Conservation (phyloP, 768 basidiomycete genomes). For the Suillus subalutaceus region DNA sequence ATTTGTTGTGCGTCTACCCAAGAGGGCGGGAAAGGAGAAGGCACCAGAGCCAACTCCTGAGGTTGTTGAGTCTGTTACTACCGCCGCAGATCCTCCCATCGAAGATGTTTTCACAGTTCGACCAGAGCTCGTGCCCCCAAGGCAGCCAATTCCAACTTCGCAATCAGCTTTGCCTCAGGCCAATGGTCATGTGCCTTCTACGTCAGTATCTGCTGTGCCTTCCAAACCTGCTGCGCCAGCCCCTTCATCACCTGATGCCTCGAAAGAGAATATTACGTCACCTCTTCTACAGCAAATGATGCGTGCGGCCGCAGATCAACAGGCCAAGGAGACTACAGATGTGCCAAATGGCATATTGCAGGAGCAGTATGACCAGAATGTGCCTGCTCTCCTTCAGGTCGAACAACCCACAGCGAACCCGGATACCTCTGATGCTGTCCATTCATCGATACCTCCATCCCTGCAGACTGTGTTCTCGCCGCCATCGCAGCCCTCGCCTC, state of each 20-base stretch:
- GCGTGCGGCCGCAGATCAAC: conserved; percentile 13
- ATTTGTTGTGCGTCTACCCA: conserved; percentile 61
- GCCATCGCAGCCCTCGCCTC: conserved; percentile 50
- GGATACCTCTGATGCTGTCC: conserved; percentile 32
- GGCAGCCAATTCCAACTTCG: conserved; percentile 23
- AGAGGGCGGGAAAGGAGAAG: conserved; percentile 40
- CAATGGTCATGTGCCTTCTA: conserved; percentile 1
- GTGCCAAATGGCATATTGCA: conserved; percentile 25
- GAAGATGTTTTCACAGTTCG: conserved; percentile 65
- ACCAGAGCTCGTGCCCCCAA: conserved; percentile 44
- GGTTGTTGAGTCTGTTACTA: conserved; percentile 26
- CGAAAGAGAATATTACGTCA: conserved; percentile 13
- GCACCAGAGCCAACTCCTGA: conserved; percentile 20
- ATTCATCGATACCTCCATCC: conserved; percentile 43
- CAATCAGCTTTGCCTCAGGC: conserved; percentile 33
- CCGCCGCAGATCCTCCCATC: conserved; percentile 41
- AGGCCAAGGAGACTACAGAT: conserved; percentile 16
- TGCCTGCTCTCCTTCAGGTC: conserved; percentile 31
- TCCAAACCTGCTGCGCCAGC: conserved; percentile 14
- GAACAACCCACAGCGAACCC: conserved; percentile 25
- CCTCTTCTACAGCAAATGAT: conserved; percentile 14
- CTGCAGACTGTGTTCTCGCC: conserved; percentile 47
- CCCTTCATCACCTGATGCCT: conserved; percentile 15
- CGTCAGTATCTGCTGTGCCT: neutral
- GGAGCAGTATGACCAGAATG: conserved; percentile 29